Evolutionary conservation across 2,329 filamentous ascomycete genomes (phyloP).

Genomic region (Leptographium procerum): DNA sequence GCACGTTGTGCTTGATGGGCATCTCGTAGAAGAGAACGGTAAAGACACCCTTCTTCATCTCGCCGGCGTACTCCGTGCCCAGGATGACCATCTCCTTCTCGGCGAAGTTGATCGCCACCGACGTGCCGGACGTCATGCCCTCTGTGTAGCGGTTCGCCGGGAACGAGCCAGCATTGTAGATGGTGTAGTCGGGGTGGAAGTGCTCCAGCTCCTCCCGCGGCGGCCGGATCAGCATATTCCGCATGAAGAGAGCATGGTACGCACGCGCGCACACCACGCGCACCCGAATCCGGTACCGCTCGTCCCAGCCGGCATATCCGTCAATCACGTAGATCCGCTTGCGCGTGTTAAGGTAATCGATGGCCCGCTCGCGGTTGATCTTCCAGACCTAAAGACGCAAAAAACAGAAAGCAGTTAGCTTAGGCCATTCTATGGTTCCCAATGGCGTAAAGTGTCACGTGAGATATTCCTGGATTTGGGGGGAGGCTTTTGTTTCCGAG

Average conservation of each 20-base stretch:
- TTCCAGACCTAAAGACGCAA: slow-evolving; percentile 99
- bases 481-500: too few relatives aligned
- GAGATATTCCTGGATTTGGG: too few relatives aligned
- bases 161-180: slow-evolving; percentile 99
- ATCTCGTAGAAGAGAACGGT: slow-evolving; percentile 99
- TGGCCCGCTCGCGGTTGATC: slow-evolving; percentile 96
- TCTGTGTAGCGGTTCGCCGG: slow-evolving; percentile 96
- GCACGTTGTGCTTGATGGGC: slow-evolving; percentile 98
- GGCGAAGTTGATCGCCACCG: slow-evolving; percentile 96
- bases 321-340: slow-evolving; percentile 98
- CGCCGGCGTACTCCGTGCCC: slow-evolving; percentile 94
- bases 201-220: slow-evolving; percentile 82
- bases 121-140: slow-evolving; percentile 97
- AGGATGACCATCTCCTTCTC: slow-evolving; percentile 99
- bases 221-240: slow-evolving; percentile 99
- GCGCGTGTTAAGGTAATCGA: slow-evolving; percentile 98
- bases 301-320: slow-evolving; percentile 95
- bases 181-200: slow-evolving; percentile 98
- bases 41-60: slow-evolving; percentile 98
- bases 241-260: slow-evolving; percentile 99
- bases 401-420: too few relatives aligned
- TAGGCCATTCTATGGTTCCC: too few relatives aligned
- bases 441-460: too few relatives aligned
- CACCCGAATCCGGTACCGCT: slow-evolving; percentile 94
- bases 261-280: slow-evolving; percentile 96